Evolutionary conservation across 1,284 basidiomycete species (phyloP), one percentile per base, ranked within the genome.

Genomic region (Moniliella sp.): DNA sequence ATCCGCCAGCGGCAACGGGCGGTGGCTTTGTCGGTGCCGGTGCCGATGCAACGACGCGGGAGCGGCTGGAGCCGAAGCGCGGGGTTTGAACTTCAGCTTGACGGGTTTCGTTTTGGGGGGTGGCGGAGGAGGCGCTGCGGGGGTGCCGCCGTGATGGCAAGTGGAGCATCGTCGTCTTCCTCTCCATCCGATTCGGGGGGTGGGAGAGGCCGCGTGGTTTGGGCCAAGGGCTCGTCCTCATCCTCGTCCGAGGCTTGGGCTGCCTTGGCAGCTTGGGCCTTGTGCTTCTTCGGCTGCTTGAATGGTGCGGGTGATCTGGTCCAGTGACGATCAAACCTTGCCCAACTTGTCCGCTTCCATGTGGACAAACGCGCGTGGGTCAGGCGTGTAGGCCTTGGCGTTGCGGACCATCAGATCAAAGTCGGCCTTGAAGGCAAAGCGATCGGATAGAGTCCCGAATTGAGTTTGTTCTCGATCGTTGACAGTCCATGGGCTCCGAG

Each of bases 401-500:
- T 99, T 97, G 30, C 66, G 58, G 37, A 86, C 71, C 70, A 97
- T 80, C 30, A 93, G 70, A 36, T 71, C 73, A 58, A 97, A 78
- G 60, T 99, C 88, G 12, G 69, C 67, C 48, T 77, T 75, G 57
- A 94, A 88, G 13, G 69, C 76, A 51, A 76, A 73, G 14, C 84
- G 74, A 48, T 79, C 72, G 39, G 70, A 65, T 94, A 97, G 33
- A 56, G 44, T 0, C 83, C 83, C 38, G 70, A 73, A 48, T 82
- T 75, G 15, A 97, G 65, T 62, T 91, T 94, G 33, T 78, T 78
- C 13, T 69, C 67, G 65, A 91, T 79, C 0, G 83, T 86, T 74
- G 75, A 9, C 97, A 66, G 58, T 99, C 88, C 81, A 99, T 94
- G 0, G 91, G 88, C 10, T 76, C 68, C 58, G 79, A 78, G 62